Evolutionary conservation across 2,329 filamentous ascomycete species (phyloP), one percentile per base, ranked within the genome.

Genomic region (Xylaria sp.): DNA sequence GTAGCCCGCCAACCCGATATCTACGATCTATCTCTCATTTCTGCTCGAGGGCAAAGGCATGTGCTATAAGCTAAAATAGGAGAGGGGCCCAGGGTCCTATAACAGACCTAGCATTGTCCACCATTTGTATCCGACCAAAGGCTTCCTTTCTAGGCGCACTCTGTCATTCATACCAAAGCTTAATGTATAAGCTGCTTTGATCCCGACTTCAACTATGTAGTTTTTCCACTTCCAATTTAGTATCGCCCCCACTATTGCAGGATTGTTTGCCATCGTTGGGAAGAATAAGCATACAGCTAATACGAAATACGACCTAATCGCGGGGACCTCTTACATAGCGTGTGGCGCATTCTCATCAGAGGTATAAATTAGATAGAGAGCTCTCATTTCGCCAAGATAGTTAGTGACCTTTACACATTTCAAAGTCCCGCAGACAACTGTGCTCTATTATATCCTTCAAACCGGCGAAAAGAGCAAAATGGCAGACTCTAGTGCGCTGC

Each of bases 391-490:
- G 39, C 39, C n/a, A n/a, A n/a, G n/a, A n/a, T 45, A 45, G 39
- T 45, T 45, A n/a, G 5, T 45, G 39, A 45, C 17, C 17, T 17
- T 45, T 17, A 45, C 39, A n/a, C 39, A 2, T 45, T 45, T 45
- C 39, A 45, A 45, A 45, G 17, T 7, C 17, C 39, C 39, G 14
- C 8, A n/a, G 39, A 45, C 39, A 45, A 17, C 39, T 45, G 17
- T 45, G 17, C 14, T n/a, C n/a, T n/a, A 2, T 1, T 45, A 45
- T 45, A 45, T 45, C 17, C 2, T 45, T 45, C 17, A 45, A n/a
- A 45, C 39, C 14, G 39, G 39, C 39, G 39, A 45, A 45, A 45
- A 45, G 39, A 45, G 39, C 39, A 45, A 45, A 45, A 45, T 45
- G 39, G 39, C 39, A 45, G 39, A 45, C 39, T n/a, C 12, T 45